These are phyloP conservation scores for Claviceps purpurea DNA, from an alignment of 2,329 filamentous ascomycete genomes.

Conservation along the genomic window DNA sequence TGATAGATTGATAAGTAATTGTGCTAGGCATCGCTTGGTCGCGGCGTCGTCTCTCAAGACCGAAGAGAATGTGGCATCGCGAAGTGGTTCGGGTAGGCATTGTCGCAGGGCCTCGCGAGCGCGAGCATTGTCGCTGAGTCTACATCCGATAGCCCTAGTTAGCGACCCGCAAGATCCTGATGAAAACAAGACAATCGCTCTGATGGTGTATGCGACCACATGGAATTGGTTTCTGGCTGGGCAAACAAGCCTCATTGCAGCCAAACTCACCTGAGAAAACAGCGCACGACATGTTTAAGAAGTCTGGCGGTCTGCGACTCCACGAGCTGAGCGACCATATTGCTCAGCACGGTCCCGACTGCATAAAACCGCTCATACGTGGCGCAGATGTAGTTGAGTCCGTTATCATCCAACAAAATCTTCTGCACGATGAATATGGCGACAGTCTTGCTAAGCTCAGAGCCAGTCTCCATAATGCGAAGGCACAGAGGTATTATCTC, in stretches of 20 bases:
- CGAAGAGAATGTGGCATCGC: constrained; percentile 92
- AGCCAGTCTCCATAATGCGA: constrained; percentile 98
- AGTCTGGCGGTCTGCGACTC: constrained; percentile 94
- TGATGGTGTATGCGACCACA: too few relatives aligned
- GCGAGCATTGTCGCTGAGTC: constrained; percentile 88
- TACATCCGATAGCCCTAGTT: constrained; percentile 23
- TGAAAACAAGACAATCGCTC: not conserved
- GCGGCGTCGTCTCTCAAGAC: constrained; percentile 94
- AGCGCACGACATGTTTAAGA: constrained; percentile 93
- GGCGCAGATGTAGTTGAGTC: constrained; percentile 94
- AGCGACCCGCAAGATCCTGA: constrained; percentile 3
- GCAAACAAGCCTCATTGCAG: not conserved
- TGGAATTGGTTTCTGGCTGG: too few relatives aligned
- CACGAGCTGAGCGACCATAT: constrained; percentile 96
- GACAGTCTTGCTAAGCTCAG: constrained; percentile 95
- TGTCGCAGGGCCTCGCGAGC: constrained; percentile 90
- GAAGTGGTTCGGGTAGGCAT: constrained; percentile 94
- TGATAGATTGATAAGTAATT: constrained; percentile 89
- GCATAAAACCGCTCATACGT: constrained; percentile 98
- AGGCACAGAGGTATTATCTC: constrained; percentile 97
- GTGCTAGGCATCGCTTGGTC: constrained; percentile 93
- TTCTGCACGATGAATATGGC: constrained; percentile 99
- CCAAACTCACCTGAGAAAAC: constrained; percentile 72
- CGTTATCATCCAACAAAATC: constrained; percentile 91
- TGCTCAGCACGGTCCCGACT: constrained; percentile 91